A percentile compares a stretch with the other conserved stretches of the same genome.
phyloP scores from a whole-genome alignment of 83 land plant genomes.

The Diphasiastrum complanatum region DNA sequence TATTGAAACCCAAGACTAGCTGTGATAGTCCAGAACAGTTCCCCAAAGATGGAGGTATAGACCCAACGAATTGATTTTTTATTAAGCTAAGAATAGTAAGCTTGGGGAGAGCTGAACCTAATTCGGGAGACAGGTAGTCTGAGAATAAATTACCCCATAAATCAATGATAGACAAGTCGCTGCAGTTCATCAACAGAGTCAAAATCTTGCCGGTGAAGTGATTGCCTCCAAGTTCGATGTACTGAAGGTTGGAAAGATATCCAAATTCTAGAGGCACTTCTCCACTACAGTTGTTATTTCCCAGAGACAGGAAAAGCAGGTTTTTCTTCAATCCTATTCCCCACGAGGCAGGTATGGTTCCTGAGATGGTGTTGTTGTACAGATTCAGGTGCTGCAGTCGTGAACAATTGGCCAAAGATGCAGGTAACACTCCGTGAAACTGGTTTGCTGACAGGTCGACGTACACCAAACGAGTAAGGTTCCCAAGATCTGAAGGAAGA shows the following conservation, averaged over 20 bases:
- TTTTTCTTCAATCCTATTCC: neutral
- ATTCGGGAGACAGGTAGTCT: neutral
- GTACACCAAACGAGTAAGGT: constrained; percentile 4
- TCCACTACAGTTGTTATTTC: neutral
- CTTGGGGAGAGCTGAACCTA: neutral
- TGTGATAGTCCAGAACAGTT: neutral
- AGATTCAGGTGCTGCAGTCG: neutral
- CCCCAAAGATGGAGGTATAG: constrained; percentile 1
- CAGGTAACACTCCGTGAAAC: neutral
- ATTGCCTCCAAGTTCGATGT: constrained; percentile 13
- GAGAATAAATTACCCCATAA: neutral
- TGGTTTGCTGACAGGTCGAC: neutral
- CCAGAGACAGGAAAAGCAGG: constrained; percentile 1
- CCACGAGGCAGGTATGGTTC: neutral
- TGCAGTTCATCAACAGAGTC: neutral
- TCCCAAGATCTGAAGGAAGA: neutral
- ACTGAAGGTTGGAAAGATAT: constrained; percentile 1
- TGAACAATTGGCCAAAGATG: constrained; percentile 5
- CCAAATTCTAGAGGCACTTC: neutral
- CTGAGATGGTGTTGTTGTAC: neutral
- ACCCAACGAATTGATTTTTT: neutral
- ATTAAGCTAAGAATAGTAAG: neutral
- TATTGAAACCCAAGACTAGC: constrained; percentile 3
- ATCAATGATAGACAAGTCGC: neutral
- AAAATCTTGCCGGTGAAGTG: neutral